Base-by-base conservation (phyloP, 2,329 filamentous ascomycete genomes). In the Penicillium concentricum region DNA sequence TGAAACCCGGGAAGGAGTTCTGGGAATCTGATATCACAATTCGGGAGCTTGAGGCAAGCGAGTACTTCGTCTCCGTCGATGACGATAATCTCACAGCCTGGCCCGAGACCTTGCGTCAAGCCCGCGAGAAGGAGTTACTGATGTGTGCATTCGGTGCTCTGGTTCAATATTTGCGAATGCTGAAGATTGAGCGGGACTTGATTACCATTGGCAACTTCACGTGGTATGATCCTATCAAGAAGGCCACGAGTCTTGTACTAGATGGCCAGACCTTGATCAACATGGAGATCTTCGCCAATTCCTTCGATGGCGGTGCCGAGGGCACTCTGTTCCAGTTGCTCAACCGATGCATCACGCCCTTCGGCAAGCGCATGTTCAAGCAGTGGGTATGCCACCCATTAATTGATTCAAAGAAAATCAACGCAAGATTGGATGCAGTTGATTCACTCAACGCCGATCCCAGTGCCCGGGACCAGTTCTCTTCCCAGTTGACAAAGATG, bases 321-420 rank as follows among this genome's bases (percentile, higher is more conserved):
- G 94, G 94, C 7, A 97, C 94, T 0, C 78, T 99, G 1, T 99
- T 97, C 74, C 84, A 84, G 50, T 85, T 99, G 61, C 83, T 99
- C 51, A 97, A 99, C 73, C 87, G 91, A 50, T 99, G 94, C 71
- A 88, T 97, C 60, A 97, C 94, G 4, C 93, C 94, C 0, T 99
- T 99, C 70, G 94, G 94, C 56, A 99, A 99, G 77, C 89, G 94
- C 12, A 86, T 96, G 73, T 92, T 99, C 73, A 89, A 92, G 53
- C 92, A 96, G 72, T 99, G 94, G 94, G 89, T 99, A 3, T 97
- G 93, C 68, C 94, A 99, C 73, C 94, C 94, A 2, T 81, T 99
- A 15, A 91, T 92, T 71, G 89, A 96, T 74, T 87, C 90, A 6
- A 78, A 82, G 37, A 92, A 89, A 70, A 97, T 99, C 78, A 96